Evolutionary conservation across 345 rosid genomes (phyloP).

Genomic region (Eucalyptus tenuipes): DNA sequence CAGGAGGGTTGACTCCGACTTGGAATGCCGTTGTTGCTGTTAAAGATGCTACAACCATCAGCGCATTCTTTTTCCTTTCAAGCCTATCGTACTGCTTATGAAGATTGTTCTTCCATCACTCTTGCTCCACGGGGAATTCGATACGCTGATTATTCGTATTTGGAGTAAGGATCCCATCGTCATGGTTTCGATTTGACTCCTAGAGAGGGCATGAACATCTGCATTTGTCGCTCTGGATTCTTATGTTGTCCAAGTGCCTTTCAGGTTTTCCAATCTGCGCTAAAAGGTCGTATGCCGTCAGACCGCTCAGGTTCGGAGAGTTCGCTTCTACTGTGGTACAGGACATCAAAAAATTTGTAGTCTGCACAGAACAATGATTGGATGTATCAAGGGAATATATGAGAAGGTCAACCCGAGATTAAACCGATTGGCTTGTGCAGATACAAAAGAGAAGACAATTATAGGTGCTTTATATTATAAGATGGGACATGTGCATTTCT

Average conservation of each 20-base stretch:
- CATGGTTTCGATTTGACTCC: not conserved
- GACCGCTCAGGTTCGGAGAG: not conserved
- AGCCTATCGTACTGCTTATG: not conserved
- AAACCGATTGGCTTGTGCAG: fast-evolving
- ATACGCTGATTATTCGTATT: not conserved
- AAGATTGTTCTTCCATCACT: not conserved
- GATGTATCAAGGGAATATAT: too few species aligned
- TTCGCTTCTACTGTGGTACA: not conserved
- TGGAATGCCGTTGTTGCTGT: not conserved
- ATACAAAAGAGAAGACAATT: not conserved
- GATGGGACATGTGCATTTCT: too few species aligned
- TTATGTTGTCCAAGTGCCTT: too few species aligned
- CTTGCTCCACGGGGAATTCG: fast-evolving
- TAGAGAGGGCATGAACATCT: not conserved
- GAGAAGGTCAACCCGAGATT: not conserved
- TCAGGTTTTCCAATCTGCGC: too few species aligned
- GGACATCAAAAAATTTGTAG: not conserved
- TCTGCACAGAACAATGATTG: not conserved
- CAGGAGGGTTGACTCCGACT: fast-evolving
- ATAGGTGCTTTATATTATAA: not conserved
- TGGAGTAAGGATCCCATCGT: not conserved
- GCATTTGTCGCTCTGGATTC: not conserved
- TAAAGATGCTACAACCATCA: not conserved
- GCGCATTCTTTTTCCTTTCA: not conserved
- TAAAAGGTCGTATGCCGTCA: not conserved